Base-by-base conservation (phyloP, 164 flowering plant species). In the Kingdonia uniflora region DNA sequence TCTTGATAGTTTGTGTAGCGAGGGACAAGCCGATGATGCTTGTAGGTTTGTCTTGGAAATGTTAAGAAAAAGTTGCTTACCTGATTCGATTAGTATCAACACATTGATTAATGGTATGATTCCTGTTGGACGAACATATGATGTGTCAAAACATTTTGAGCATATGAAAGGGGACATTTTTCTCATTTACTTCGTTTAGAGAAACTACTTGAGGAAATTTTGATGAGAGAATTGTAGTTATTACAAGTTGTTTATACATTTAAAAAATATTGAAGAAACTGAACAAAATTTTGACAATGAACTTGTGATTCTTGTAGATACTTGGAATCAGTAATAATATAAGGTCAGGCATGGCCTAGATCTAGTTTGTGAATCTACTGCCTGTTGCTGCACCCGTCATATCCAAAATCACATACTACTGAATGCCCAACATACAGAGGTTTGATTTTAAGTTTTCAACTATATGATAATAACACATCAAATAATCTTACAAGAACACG, bases 31-130 rank as follows among this genome's bases (percentile, higher is more conserved):
- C 13, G 56, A 56, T 29, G 51, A 43, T 11, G 60, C 66, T 35
- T 62, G 66, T 43, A 33, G 22, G 56, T 55, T 56, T 45, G 19
- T 56, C 15, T 50, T 56, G 45, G 51, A 50, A 39, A 62, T 62
- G 66, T 20, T 19, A 8, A 50, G 11, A 43, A 62, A 33, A 50
- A 55, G 66, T 22, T 49, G 44, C 29, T 2, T 16, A 33, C 66
- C 66, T 14, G 66, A 62, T 62, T 50, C 51, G 42, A 45, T 62
- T 49, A 65, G 52, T 38, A 47, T 46, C 55, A 65, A 65, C 49
- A 65, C 68, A 0, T 49, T 65, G 56, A 54, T 65, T 23, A 65
- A 59, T 24, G 68, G 64, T 15, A 40, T 65, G 60, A 55, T 59
- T 54, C 35, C 14, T 21, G 56, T 49, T 12, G 64, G 59, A 33